Conservation (phyloP, 2,329 filamentous ascomycete genomes). For the Aspergillus fumigatus region DNA sequence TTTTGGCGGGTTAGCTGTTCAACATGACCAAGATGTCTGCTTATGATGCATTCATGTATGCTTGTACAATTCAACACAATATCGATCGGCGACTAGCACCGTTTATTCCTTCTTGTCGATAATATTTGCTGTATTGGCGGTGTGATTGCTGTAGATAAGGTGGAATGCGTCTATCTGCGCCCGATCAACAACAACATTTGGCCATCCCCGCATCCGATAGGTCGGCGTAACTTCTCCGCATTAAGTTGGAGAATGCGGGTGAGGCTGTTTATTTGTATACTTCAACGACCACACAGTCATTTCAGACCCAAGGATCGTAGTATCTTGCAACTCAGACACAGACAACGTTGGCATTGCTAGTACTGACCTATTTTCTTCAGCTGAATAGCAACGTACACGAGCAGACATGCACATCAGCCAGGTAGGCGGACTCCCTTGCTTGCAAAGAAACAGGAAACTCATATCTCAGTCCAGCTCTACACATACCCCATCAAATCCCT, state of each 20-base stretch:
- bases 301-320: not conserved
- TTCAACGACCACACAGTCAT: not conserved
- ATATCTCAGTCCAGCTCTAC: constrained; percentile 50
- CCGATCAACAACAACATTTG: not conserved
- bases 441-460: not conserved
- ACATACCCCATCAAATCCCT: constrained; percentile 72
- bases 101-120: too few relatives aligned
- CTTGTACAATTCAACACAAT: constrained; percentile 16
- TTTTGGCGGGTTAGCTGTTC: not conserved
- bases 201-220: not conserved
- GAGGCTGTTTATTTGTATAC: not conserved
- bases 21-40: not conserved
- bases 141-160: too few relatives aligned
- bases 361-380: not conserved
- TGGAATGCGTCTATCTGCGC: not conserved
- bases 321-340: not conserved
- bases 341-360: not conserved
- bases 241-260: not conserved
- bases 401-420: constrained; percentile 37
- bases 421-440: constrained; percentile 14
- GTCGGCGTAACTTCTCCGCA: not conserved
- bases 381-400: constrained; percentile 10
- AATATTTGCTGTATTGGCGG: too few relatives aligned
- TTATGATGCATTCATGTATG: constrained; percentile 12
- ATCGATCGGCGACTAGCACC: not conserved